phyloP scores from a whole-genome alignment of 2,329 filamentous ascomycete species.

The Elsinoe australis region DNA sequence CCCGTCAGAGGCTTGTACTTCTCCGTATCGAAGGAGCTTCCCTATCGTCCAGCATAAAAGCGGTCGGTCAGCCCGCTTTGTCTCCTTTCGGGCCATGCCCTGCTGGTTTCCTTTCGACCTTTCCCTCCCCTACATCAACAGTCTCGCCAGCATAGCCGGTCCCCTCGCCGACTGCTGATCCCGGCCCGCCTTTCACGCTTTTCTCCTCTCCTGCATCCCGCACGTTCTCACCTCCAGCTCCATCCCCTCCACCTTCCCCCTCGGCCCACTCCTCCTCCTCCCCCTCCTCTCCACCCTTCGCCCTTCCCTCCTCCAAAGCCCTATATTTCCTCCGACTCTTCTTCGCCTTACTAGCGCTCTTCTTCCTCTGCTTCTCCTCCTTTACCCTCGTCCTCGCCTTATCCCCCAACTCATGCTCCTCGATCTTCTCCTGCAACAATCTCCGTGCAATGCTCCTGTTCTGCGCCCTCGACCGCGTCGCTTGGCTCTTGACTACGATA shows the following conservation, averaged over 20 bases:
- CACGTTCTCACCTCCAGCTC: constrained; percentile 40
- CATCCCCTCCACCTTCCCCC: constrained; percentile 22
- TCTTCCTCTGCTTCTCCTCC: constrained; percentile 55
- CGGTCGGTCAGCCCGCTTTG: too few species aligned
- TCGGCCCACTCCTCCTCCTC: constrained; percentile 68
- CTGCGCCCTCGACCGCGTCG: constrained; percentile 75
- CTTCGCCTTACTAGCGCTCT: constrained; percentile 68
- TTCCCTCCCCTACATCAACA: too few species aligned
- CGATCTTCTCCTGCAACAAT: constrained; percentile 68
- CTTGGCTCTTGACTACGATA: constrained; percentile 89
- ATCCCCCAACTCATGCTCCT: constrained; percentile 64
- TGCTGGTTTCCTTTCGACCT: too few species aligned
- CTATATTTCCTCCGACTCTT: constrained; percentile 77
- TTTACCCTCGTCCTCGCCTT: constrained; percentile 60
- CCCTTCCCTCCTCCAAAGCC: constrained; percentile 48
- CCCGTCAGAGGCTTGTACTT: too few species aligned
- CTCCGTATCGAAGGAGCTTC: too few species aligned
- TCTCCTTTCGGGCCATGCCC: too few species aligned
- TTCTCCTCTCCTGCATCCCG: too few species aligned
- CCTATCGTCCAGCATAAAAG: too few species aligned
- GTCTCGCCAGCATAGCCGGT: too few species aligned
- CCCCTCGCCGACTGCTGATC: too few species aligned
- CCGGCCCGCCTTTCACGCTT: too few species aligned
- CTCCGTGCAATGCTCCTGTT: constrained; percentile 80
- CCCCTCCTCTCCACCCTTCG: constrained; percentile 63